Evolutionary conservation across 2,329 filamentous ascomycete species (phyloP).

Genomic region (Juglanconis juglandina): DNA sequence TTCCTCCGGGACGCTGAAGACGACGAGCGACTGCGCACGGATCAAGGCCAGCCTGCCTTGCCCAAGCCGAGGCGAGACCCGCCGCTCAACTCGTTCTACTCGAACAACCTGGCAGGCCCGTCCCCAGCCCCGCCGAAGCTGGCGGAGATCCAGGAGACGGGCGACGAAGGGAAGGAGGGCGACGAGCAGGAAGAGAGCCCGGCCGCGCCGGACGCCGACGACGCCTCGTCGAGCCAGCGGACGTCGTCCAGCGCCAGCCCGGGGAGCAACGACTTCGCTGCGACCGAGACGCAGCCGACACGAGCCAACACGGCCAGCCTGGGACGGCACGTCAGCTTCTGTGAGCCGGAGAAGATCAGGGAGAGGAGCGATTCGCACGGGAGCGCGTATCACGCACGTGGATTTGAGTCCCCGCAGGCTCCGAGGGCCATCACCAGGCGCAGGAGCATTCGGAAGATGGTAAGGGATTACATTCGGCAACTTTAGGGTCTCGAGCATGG

Average conservation of each 20-base stretch:
- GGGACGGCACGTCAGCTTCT: constrained; percentile 12
- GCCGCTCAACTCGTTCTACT: constrained; percentile 15
- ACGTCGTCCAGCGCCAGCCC: neutral
- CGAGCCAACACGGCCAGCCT: neutral
- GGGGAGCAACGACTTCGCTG: neutral
- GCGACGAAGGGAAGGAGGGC: neutral
- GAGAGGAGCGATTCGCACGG: constrained; percentile 6
- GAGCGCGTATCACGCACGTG: constrained; percentile 3
- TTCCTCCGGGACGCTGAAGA: constrained; percentile 12
- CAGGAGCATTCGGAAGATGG: constrained; percentile 13
- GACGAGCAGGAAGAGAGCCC: neutral
- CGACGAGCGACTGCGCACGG: constrained; percentile 5
- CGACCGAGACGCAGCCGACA: neutral
- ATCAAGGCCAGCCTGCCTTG: neutral
- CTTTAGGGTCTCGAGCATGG: neutral
- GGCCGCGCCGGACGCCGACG: neutral
- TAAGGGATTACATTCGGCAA: constrained; percentile 11
- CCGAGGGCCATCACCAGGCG: constrained; percentile 8
- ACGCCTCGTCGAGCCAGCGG: neutral
- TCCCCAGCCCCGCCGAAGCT: constrained; percentile 1
- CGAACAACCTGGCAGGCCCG: constrained; percentile 1
- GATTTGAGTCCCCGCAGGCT: constrained; percentile 6
- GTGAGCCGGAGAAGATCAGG: neutral
- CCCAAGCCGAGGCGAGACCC: neutral
- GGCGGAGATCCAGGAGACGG: constrained; percentile 10